These are phyloP conservation scores for Podospora comata DNA, from an alignment of 495 filamentous ascomycete genomes.

Conservation along the genomic window DNA sequence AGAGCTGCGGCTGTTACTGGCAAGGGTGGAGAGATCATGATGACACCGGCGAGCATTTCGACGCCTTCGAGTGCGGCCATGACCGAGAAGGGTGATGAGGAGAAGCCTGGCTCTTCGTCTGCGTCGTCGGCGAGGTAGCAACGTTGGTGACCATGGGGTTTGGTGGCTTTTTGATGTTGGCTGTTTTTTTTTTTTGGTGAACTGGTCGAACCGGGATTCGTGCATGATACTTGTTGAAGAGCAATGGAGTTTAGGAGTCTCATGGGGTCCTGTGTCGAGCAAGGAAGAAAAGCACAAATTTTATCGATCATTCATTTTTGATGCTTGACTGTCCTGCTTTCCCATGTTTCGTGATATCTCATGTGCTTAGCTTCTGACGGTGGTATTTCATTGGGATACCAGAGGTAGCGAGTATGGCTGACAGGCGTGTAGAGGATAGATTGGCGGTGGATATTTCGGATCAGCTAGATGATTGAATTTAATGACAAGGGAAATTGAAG, in stretches of 20 bases:
- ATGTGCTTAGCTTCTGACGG: not conserved
- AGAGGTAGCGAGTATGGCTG: not conserved
- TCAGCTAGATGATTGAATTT: not conserved
- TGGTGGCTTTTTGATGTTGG: not conserved
- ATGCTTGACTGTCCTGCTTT: not conserved
- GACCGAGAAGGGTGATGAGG: not conserved
- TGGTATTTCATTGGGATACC: not conserved
- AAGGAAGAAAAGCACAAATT: not conserved
- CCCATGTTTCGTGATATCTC: not conserved
- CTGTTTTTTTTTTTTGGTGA: not conserved
- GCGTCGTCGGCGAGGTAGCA: not conserved
- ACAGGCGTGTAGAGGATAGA: not conserved
- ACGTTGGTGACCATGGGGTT: not conserved
- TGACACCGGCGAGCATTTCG: not conserved
- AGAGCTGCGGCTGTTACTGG: not conserved
- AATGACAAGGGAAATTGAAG: not conserved
- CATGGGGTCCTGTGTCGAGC: not conserved
- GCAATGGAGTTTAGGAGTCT: not conserved
- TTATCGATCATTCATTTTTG: not conserved
- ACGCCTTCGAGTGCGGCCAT: not conserved
- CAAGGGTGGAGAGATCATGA: not conserved
- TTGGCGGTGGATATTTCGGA: not conserved
- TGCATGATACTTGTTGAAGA: not conserved
- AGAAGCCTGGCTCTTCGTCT: not conserved
- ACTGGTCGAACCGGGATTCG: not conserved